Base-by-base conservation (phyloP, 768 basidiomycete species). In the Suillus subluteus region DNA sequence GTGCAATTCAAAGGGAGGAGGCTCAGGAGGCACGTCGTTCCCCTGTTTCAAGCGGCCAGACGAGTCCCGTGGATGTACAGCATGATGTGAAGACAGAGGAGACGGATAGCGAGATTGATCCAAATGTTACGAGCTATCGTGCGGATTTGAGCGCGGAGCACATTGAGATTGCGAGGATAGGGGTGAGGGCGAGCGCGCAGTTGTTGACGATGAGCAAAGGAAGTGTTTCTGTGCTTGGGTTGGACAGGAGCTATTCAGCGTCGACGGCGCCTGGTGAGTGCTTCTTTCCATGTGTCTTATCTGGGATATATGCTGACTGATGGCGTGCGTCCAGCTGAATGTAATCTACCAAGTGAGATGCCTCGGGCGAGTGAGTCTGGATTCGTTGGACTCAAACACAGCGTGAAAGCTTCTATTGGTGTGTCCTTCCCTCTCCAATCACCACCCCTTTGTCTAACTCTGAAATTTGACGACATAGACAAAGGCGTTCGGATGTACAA, bases 351-450 rank as follows among this genome's bases (percentile, higher is more conserved):
- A 3, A 32, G 66, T 30, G 76, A 79, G 35, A 59, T 67, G 13
- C 63, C 41, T 46, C 69, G 76, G 63, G 68, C 68, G 35, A 65
- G 48, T 58, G 83, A 83, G 67, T 81, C 82, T 9, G 82, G 80
- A 13, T 73, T 86, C 40, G 78, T 72, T 61, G 81, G 83, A 38
- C 80, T 93, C 69, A 91, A 84, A 76, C 91, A 92, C 69, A 88
- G 86, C 66, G 82, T 94, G 69, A 91, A 86, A 75, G 82, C 84
- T 66, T 94, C 92, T 1, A 88, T 94, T 67, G 91, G 92, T 91
- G 70, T 43, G 82, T 76, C 16, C 26, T 18, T 0, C 40, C 1
- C 61, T 37, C 37, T 26, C 40, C 21, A 3, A 61, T 13, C 5
- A 32, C 21, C 18, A 18, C 2, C 0, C 6, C 3, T 30, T 32